These are phyloP conservation scores for Gyrodon lividus DNA, from an alignment of 768 basidiomycete species.

Conservation along the genomic window DNA sequence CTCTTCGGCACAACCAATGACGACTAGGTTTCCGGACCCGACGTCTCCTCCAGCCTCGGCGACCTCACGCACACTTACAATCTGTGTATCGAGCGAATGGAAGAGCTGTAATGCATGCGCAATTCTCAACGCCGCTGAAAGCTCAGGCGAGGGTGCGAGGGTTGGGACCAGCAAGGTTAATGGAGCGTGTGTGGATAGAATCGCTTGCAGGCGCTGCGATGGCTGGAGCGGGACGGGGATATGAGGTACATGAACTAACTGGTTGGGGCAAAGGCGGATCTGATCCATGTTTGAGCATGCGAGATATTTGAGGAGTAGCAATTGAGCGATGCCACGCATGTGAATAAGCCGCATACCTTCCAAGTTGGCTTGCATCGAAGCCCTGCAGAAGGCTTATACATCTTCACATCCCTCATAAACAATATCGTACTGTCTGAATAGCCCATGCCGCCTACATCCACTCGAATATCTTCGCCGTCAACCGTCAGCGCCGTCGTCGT, in stretches of 20 bases:
- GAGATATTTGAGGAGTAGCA: background rate
- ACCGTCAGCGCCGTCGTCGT: conserved; percentile 5
- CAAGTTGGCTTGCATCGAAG: conserved; percentile 8
- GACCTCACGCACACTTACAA: conserved; percentile 41
- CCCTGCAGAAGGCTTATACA: background rate
- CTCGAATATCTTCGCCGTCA: conserved; percentile 8
- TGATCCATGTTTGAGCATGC: background rate
- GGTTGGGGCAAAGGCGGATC: conserved; percentile 2
- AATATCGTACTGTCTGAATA: conserved; percentile 1
- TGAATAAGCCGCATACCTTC: conserved; percentile 18
- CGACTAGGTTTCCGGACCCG: conserved; percentile 51
- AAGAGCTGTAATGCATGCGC: conserved; percentile 67
- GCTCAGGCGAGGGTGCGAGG: conserved; percentile 29
- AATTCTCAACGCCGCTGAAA: conserved; percentile 61
- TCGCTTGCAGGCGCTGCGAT: conserved; percentile 62
- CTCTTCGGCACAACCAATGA: conserved; percentile 48
- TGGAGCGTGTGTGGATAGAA: conserved; percentile 55
- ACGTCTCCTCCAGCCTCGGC: conserved; percentile 22
- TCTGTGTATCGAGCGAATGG: conserved; percentile 66
- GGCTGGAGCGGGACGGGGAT: conserved; percentile 18
- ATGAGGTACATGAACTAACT: background rate
- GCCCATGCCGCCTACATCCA: background rate
- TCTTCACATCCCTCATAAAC: conserved; percentile 8
- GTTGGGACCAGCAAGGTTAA: conserved; percentile 58
- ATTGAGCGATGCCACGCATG: background rate